Evolutionary conservation across 208 protist species (phyloP), one percentile per base, ranked within the genome.

Genomic region (Leishmania major): DNA sequence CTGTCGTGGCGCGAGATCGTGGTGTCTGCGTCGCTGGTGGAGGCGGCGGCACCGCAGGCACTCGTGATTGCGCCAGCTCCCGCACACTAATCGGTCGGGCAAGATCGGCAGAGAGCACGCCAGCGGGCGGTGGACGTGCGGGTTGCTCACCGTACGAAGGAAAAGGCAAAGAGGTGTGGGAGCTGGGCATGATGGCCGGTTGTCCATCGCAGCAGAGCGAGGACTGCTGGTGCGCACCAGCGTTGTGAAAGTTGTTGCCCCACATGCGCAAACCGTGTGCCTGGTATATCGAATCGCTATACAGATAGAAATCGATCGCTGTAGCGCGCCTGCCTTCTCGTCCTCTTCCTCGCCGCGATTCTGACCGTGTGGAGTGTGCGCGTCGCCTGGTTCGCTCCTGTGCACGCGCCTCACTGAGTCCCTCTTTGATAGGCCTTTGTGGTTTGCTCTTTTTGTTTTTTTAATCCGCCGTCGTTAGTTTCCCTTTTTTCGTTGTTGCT

Each of bases 1-100:
- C 55, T 0, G 71, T 70, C 37, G 47, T 28, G 11, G 72, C 4
- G 62, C 31, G 47, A n/a, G 53, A 67, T 28, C 15, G 69, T 53
- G 64, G 51, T 60, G 64, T 53, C 31, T 49, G 75, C 67, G 35
- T 25, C 3, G 45, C 60, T 57, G 49, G 28, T 72, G 55, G 55
- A 7, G 66, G 57, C 43, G 77, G 78, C 11, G 79, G 51, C 28
- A 73, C 79, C 19, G 79, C 69, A 25, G 62, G 73, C 3, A 57
- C 77, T 2, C 73, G 82, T 28, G 77, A 66, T n/a, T 83, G 85
- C 10, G 80, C 88, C 28, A 90, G 71, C 15, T 90, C 87, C 4
- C 85, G 85, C 70, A 92, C 89, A 76, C 89, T 92, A 77, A 92
- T 92, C 6, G 89, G 89, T 6, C 85, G 85, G 19, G 87, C 72